Evolutionary conservation across 2,329 filamentous ascomycete genomes (phyloP), one percentile per base, ranked within the genome.

Genomic region (Dryadomyces sulphureus): DNA sequence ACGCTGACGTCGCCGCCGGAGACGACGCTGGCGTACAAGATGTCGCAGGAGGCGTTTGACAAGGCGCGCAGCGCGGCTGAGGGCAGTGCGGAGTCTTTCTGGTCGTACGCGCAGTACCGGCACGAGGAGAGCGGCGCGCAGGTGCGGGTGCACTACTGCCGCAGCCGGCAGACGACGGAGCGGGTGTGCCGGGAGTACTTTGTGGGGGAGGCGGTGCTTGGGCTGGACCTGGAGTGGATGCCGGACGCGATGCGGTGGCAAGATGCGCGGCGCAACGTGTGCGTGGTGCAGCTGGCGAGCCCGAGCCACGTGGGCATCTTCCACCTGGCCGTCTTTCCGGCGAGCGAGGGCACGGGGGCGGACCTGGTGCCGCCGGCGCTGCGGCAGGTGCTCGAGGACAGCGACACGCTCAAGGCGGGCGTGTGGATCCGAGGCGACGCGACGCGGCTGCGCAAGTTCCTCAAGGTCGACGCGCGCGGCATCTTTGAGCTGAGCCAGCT

Each of bases 141-240:
- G 43, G 75, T 86, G 40, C 73, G 70, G 47, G 76, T 93, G 1
- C 78, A 90, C 57, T 94, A 94, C 60, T 94, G 87, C 66, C 77
- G 66, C 42, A 81, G 68, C 47, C 73, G 71, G 39, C 66, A 76
- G 32, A 75, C 74, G 3, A 81, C 83, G 17, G 86, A 95, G 59
- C 62, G 66, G 6, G 72, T 84, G 7, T 68, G 77, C 48, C 66
- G 75, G 17, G 61, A 73, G 48, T 70, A 81, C 48, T 94, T 95
- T 54, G 57, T 79, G 35, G 53, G 72, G 22, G 77, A 92, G 55
- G 68, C 75, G 35, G 62, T 93, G 2, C 59, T 95, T n/a, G 89
- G 89, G 0, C 87, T 95, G 50, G 89, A 95, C 56, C 71, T 95
- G 50, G 90, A 95, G 64, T 95, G 90, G 89, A 70, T 77, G 45